Evolutionary conservation across 2,329 filamentous ascomycete species (phyloP), one percentile per base, ranked within the genome.

Genomic region (Lachnellula cervina): DNA sequence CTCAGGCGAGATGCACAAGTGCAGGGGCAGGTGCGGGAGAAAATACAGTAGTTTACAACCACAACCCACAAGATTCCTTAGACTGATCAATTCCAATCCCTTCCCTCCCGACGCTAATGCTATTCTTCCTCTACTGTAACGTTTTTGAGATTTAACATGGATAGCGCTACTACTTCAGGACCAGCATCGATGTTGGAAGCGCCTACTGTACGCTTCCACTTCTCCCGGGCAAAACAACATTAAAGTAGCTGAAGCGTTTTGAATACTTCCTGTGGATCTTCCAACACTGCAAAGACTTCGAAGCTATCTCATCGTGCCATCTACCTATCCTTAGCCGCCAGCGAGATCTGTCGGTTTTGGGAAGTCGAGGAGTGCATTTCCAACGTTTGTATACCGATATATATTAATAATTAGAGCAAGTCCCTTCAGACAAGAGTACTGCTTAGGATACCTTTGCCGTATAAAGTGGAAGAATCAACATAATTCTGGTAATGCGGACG

Each of bases 381-480:
- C 56, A 73, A 73, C 52, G 59, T 70, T 19, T 71, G 66, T 52
- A 59, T 72, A 7, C 66, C 68, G 5, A 44, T 71, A 37, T 45
- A 38, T 16, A 37, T 59, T 46, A 17, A 51, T 32, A 54, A 32
- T 37, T 57, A 38, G 56, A 21, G 23, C 13, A 54, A 60, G 35
- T 51, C 38, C 9, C 35, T 38, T 4, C 17, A 17, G 21, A 51
- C 37, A 72, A 40, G 72, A 13, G 25, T 23, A 23, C 21, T 23
- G 21, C 21, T 23, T 23, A 23, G 21, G 2, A 23, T 23, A 23
- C 21, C 21, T 23, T 4, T 23, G 21, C 21, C 21, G 21, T 23
- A 23, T 4, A 23, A 23, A 23, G 21, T 23, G 21, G 21, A 4
- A 23, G 21, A 23, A 23, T 23, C 21, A 23, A 4, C 1, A 23